Conservation (phyloP, 805 yeast genomes). For the Cyberlindnera maritima region DNA sequence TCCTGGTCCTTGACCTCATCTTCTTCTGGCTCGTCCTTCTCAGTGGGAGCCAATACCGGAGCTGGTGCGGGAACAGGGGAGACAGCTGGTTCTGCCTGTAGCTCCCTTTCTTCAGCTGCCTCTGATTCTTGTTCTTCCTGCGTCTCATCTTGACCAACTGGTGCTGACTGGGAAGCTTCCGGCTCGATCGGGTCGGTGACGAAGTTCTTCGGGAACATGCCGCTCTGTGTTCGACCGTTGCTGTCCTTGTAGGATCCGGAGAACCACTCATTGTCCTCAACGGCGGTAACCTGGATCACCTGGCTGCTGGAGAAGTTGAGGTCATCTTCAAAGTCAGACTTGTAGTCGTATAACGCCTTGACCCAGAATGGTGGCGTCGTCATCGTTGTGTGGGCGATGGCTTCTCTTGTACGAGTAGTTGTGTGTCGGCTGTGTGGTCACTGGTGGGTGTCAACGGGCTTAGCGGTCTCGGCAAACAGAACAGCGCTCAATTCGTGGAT, state of each 20-base stretch:
- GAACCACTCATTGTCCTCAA: conserved; percentile 93
- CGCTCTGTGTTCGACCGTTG: conserved; percentile 46
- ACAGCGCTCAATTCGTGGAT: background rate
- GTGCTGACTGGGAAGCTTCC: background rate
- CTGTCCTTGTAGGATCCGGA: conserved; percentile 56
- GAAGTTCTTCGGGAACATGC: conserved; percentile 87
- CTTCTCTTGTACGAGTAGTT: background rate
- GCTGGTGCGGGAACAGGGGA: no score
- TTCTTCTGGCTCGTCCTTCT: conserved; percentile 4
- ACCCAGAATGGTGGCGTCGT: conserved; percentile 57
- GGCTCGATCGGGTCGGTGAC: conserved; percentile 40
- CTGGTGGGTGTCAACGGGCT: background rate
- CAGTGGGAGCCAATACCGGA: background rate
- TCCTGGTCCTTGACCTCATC: background rate
- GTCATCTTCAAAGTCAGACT: conserved; percentile 79
- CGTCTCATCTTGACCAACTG: background rate
- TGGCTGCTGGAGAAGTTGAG: conserved; percentile 68
- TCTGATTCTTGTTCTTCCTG: background rate
- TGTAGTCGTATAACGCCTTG: conserved; percentile 64
- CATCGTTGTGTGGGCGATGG: conserved; percentile 1
- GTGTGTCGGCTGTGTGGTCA: background rate
- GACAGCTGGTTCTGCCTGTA: background rate
- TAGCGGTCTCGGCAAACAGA: background rate
- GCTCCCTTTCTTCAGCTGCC: background rate
- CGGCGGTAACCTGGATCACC: conserved; percentile 65